phyloP scores from a whole-genome alignment of 495 filamentous ascomycete genomes.

The Penicillium waksmanii region DNA sequence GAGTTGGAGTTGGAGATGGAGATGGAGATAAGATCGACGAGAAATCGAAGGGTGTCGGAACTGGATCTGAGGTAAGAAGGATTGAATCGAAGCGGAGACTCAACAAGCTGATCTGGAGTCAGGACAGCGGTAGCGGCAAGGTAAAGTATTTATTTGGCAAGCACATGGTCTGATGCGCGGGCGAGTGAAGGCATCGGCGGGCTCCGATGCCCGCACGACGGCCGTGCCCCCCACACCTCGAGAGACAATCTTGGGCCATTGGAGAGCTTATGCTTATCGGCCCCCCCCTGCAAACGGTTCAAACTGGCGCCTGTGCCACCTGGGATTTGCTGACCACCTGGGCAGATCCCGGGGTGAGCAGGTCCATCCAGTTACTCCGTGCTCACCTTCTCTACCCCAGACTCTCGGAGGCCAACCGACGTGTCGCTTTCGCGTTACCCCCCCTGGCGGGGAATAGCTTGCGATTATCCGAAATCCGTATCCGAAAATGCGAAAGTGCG shows the following conservation, averaged over 20 bases:
- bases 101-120: slow-evolving; percentile 3
- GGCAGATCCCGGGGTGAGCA: neutral
- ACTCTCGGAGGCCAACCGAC: slow-evolving; percentile 1
- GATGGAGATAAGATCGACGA: slow-evolving; percentile 2
- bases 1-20: slow-evolving; percentile 3
- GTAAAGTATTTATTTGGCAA: slow-evolving; percentile 23
- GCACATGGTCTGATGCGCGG: slow-evolving; percentile 24
- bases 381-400: neutral
- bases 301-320: neutral
- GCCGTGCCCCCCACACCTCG: neutral
- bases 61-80: neutral
- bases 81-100: neutral
- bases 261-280: neutral
- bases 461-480: slow-evolving; percentile 13
- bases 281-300: neutral
- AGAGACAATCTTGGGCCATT: neutral
- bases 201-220: slow-evolving; percentile 47
- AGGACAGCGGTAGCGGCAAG: neutral
- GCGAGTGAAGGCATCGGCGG: slow-evolving; percentile 39
- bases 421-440: neutral
- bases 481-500: slow-evolving; percentile 28
- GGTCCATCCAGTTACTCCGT: neutral
- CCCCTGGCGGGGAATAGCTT: neutral
- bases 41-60: neutral
- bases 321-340: neutral